Evolutionary conservation across 1,284 basidiomycete genomes (phyloP).

Genomic region (Fistulina hepatica): DNA sequence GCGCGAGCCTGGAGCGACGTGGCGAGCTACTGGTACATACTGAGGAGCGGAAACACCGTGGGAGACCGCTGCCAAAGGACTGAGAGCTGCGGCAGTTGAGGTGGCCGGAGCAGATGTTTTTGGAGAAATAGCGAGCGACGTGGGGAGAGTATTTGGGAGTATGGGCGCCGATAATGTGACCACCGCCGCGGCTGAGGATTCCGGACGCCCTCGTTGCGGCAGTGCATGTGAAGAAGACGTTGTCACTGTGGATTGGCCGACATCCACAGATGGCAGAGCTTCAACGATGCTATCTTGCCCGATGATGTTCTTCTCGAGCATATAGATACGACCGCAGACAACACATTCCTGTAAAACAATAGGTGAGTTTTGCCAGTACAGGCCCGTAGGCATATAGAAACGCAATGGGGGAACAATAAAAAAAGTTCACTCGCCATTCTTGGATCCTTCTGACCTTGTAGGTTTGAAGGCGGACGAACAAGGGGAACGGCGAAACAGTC

Average conservation of each 20-base stretch:
- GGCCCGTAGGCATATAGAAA: conserved; percentile 1
- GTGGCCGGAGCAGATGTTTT: neutral
- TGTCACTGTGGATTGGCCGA: conserved; percentile 5
- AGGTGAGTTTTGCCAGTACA: conserved; percentile 5
- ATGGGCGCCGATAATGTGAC: neutral
- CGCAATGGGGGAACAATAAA: conserved; percentile 1
- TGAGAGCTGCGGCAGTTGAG: neutral
- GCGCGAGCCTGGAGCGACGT: conserved; percentile 13
- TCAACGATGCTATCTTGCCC: conserved; percentile 38
- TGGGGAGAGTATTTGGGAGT: neutral
- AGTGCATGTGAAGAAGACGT: neutral
- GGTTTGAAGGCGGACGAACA: conserved; percentile 60
- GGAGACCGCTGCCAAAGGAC: neutral
- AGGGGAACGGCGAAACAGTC: conserved; percentile 65
- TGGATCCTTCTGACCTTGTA: conserved; percentile 46
- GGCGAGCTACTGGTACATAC: neutral
- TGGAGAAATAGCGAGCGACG: neutral
- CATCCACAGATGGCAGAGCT: conserved; percentile 16
- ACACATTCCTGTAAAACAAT: conserved; percentile 56
- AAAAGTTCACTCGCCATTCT: conserved; percentile 37
- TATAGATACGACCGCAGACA: conserved; percentile 53
- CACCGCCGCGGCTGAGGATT: neutral
- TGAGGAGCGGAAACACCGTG: neutral
- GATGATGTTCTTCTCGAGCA: conserved; percentile 38
- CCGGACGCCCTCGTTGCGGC: conserved; percentile 1